These are phyloP conservation scores for Hysterangium stoloniferum DNA, from an alignment of 768 basidiomycete species.

Conservation along the genomic window DNA sequence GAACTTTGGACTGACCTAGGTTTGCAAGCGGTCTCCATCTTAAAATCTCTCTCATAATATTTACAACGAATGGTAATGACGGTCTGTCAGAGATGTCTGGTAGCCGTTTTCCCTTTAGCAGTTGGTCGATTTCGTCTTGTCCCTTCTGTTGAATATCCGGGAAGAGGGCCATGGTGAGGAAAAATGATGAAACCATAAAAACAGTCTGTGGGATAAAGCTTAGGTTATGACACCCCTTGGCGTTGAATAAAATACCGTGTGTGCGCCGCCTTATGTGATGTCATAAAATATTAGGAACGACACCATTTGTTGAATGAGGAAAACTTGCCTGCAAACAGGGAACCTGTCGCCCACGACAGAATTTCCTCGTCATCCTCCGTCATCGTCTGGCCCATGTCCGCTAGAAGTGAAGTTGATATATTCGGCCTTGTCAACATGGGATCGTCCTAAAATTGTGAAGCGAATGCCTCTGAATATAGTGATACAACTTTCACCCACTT, in stretches of 20 bases:
- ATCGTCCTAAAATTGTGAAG: too few species aligned
- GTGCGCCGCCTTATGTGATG: conserved; percentile 38
- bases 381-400: not conserved
- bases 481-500: not conserved
- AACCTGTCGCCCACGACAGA: conserved; percentile 86
- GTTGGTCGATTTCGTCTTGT: conserved; percentile 57
- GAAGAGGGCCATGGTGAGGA: conserved; percentile 59
- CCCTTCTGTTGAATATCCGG: conserved; percentile 51
- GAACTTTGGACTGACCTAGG: too few species aligned
- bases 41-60: conserved; percentile 40
- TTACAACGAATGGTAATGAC: conserved; percentile 45
- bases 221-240: not conserved
- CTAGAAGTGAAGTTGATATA: too few species aligned
- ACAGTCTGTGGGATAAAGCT: conserved; percentile 35
- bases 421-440: too few species aligned
- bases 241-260: conserved; percentile 38
- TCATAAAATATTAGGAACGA: conserved; percentile 13
- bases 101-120: conserved; percentile 47
- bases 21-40: conserved; percentile 23
- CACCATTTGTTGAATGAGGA: not conserved
- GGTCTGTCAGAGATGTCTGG: conserved; percentile 35
- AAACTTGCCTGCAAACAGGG: conserved; percentile 52
- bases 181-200: conserved; percentile 48
- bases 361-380: conserved; percentile 32
- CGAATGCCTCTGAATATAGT: not conserved